Percentiles rank a stretch among this genome's conserved stretches.
phyloP scores from a whole-genome alignment of 1,284 basidiomycete species.

The Malassezia caprae region DNA sequence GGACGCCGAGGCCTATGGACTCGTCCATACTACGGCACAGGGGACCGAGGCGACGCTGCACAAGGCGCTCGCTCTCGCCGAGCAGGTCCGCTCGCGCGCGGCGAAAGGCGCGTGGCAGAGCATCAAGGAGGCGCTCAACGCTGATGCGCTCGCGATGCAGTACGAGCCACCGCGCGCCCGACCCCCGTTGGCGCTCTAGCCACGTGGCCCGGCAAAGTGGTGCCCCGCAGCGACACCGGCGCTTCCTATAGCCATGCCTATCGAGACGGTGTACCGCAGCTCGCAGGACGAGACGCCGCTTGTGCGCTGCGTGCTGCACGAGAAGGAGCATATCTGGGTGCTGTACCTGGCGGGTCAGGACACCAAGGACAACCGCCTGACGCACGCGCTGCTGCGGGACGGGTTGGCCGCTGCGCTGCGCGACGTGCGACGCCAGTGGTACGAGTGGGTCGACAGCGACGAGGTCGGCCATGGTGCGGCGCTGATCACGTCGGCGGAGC shows the following conservation, averaged over 20 bases:
- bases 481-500: conserved; percentile 30
- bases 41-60: conserved; percentile 56
- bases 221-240: background rate
- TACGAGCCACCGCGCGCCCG: background rate
- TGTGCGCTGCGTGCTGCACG: conserved; percentile 20
- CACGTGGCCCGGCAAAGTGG: background rate
- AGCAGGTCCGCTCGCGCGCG: conserved; percentile 47
- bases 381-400: conserved; percentile 54
- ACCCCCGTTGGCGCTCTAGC: background rate
- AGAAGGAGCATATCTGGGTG: conserved; percentile 25
- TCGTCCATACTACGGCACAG: conserved; percentile 59
- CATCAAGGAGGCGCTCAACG: conserved; percentile 50
- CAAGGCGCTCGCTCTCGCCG: conserved; percentile 49
- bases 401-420: conserved; percentile 65
- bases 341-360: conserved; percentile 30
- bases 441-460: conserved; percentile 44
- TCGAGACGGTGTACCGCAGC: background rate
- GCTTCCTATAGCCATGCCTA: background rate
- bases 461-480: conserved; percentile 30
- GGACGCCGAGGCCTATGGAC: conserved; percentile 60
- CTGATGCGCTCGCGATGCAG: conserved; percentile 15
- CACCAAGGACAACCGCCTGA: conserved; percentile 61
- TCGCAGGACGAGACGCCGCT: conserved; percentile 12
- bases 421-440: conserved; percentile 68
- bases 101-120: conserved; percentile 52